phyloP scores from a whole-genome alignment of 176 grass and related monocot genomes.

The Zoysia pacifica region DNA sequence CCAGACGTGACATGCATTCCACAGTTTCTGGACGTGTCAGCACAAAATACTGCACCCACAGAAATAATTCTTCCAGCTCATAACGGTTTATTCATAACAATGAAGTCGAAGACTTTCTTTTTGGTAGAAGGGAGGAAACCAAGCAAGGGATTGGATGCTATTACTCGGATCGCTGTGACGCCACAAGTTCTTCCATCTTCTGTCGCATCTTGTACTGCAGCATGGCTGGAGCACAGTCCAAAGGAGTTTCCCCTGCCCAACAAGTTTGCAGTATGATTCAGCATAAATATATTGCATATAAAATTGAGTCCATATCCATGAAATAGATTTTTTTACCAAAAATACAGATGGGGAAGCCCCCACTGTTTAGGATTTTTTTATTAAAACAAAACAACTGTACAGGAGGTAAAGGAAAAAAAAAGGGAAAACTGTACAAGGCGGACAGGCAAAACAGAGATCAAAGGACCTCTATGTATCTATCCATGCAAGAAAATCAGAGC shows the following conservation, averaged over 20 bases:
- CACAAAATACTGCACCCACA: background rate
- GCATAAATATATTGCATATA: background rate
- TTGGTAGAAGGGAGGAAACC: background rate
- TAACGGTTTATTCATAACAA: slow-evolving; percentile 23
- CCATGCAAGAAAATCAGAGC: too few relatives aligned
- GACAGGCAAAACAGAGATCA: too few relatives aligned
- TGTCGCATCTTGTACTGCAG: slow-evolving; percentile 94
- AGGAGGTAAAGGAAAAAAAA: too few relatives aligned
- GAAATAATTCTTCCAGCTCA: background rate
- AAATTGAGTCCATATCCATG: background rate
- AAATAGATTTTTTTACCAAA: background rate
- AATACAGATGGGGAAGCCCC: background rate
- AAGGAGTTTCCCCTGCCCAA: slow-evolving; percentile 85
- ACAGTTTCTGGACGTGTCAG: background rate
- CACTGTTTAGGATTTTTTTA: too few relatives aligned
- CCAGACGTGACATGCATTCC: background rate
- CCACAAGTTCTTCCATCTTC: slow-evolving; percentile 60
- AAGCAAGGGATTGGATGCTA: background rate
- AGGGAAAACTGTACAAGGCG: too few relatives aligned
- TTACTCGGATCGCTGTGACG: slow-evolving; percentile 28
- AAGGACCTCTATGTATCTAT: too few relatives aligned
- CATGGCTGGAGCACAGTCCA: slow-evolving; percentile 97
- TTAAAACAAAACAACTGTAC: too few relatives aligned
- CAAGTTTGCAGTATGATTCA: background rate
- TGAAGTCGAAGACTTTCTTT: background rate